These are phyloP conservation scores for Cyclocybe cylindracea DNA, from an alignment of 768 basidiomycete species.

Conservation along the genomic window DNA sequence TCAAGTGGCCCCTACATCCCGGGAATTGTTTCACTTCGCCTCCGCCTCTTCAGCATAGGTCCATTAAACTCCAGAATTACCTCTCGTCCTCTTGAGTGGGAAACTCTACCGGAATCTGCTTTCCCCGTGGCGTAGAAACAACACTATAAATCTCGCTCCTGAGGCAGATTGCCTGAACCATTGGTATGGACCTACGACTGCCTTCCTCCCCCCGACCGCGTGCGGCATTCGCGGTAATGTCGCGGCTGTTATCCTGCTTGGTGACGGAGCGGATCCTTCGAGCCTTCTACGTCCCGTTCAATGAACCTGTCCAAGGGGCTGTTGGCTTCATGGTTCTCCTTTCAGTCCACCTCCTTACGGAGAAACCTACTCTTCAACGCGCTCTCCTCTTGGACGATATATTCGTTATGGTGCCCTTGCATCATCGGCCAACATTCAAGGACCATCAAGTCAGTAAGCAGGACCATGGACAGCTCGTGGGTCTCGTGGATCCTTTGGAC, in stretches of 20 bases:
- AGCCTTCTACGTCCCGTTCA: conserved; percentile 47
- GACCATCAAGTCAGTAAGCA: conserved; percentile 15
- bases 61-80: too few relatives aligned
- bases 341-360: conserved; percentile 27
- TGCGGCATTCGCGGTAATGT: conserved; percentile 48
- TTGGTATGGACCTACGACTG: conserved; percentile 31
- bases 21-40: too few relatives aligned
- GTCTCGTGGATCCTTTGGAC: conserved; percentile 58
- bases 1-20: too few relatives aligned
- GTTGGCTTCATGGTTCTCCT: conserved; percentile 46
- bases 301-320: conserved; percentile 30
- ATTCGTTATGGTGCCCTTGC: conserved; percentile 49
- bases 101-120: too few relatives aligned
- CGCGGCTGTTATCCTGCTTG: conserved; percentile 54
- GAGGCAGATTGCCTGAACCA: background rate
- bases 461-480: conserved; percentile 41
- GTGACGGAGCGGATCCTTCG: conserved; percentile 57
- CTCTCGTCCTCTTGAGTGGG: too few relatives aligned
- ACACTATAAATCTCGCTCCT: too few relatives aligned
- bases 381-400: conserved; percentile 38
- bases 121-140: too few relatives aligned
- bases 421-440: conserved; percentile 44
- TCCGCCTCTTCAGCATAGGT: too few relatives aligned
- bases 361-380: conserved; percentile 20
- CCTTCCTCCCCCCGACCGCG: conserved; percentile 39